phyloP scores from a whole-genome alignment of 2,329 filamentous ascomycete species.

The Parastagonospora avenae region DNA sequence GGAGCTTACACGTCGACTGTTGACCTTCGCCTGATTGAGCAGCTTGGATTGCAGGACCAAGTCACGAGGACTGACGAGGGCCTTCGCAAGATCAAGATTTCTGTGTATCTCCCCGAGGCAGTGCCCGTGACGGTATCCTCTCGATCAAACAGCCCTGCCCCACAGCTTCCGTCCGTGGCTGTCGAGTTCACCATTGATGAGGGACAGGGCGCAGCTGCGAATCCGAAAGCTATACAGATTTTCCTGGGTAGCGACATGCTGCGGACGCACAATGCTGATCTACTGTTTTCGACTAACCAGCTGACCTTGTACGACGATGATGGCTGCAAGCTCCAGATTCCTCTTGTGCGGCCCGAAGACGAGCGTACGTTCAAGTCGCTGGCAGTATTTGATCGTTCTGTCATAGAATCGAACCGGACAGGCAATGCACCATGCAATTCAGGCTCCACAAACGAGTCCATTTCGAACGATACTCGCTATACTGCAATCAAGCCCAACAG shows the following conservation, averaged over 20 bases:
- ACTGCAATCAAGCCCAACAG: conserved; percentile 18
- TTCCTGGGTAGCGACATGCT: conserved; percentile 90
- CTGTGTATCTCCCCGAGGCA: conserved; percentile 90
- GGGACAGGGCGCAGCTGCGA: conserved; percentile 56
- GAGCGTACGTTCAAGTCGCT: conserved; percentile 80
- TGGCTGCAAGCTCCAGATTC: conserved; percentile 83
- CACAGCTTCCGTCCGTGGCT: conserved; percentile 80
- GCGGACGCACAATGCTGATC: conserved; percentile 83
- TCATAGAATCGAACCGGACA: conserved; percentile 1
- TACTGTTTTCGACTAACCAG: conserved; percentile 89
- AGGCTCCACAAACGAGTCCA: conserved; percentile 4
- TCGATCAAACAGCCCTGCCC: conserved; percentile 72
- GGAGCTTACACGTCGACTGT: conserved; percentile 89
- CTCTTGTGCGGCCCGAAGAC: conserved; percentile 90
- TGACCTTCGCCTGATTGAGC: conserved; percentile 73
- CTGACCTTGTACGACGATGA: conserved; percentile 88
- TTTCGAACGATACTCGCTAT: conserved; percentile 7
- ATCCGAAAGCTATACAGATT: conserved; percentile 73
- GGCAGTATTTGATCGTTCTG: conserved; percentile 55
- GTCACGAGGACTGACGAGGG: conserved; percentile 70
- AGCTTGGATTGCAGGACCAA: conserved; percentile 71
- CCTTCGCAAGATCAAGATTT: conserved; percentile 71
- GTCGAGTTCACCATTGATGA: conserved; percentile 78
- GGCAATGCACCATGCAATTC: conserved; percentile 6
- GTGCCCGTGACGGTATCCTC: conserved; percentile 77